Base-by-base conservation (phyloP, 164 flowering plant genomes). In the Dillenia turbinata region DNA sequence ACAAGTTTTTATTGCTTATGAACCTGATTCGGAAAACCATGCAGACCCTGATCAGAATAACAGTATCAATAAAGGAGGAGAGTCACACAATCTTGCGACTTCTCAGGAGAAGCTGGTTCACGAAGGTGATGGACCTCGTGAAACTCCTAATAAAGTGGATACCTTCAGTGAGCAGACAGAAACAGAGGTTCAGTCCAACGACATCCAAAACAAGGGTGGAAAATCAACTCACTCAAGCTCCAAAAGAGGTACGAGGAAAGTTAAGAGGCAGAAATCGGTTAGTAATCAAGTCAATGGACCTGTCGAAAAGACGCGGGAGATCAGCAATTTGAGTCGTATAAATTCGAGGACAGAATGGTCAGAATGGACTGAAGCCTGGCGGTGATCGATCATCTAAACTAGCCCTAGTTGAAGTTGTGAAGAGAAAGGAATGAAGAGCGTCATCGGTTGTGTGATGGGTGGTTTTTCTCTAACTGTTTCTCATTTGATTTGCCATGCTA, bases 361-460 rank as follows among this genome's bases (percentile, higher is more conserved):
- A 5, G 91, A 81, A 66, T 76, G 83, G 50, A 83, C 81, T n/a
- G 89, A 85, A 83, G 95, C 95, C 14, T 88, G 91, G 89, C 67
- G 89, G 15, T 88, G 71, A 82, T 69, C 47, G 8, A 49, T 33
- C 22, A 52, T n/a, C 54, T 61, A 60, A 33, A 44, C 24, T 2
- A 16, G 40, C 44, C 26, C 53, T 22, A n/a, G 17, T 11, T 33
- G 49, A 70, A 62, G 26, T 59, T 45, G 61, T 19, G 43, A 48
- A 45, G 26, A n/a, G 7, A 52, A 26, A 33, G 5, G 40, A 33
- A 33, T 33, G 40, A 4, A 33, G 40, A 33, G 7, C 7, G 7
- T 4, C 40, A 33, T 0, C 7, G 57, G 53, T 61, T 60, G 62
- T 67, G 63, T 56, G 40, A 43, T 68, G 24, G 57, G 52, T 64